A percentile compares a stretch with the other conserved stretches of the same genome.
phyloP scores from a whole-genome alignment of 2,329 filamentous ascomycete genomes.

The Fusarium buxicola region DNA sequence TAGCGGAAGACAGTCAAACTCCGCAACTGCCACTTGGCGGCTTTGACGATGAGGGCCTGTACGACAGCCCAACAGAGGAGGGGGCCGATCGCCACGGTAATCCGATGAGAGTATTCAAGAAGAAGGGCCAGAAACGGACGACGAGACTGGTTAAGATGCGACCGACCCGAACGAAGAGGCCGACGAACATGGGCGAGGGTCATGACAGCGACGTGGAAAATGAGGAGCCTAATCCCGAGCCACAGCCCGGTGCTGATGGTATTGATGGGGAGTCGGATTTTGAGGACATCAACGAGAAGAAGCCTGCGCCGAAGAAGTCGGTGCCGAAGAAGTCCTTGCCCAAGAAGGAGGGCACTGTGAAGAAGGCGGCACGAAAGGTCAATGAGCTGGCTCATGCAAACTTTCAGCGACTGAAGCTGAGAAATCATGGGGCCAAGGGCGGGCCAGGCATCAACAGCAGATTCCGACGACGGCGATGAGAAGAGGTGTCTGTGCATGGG shows the following conservation, averaged over 20 bases:
- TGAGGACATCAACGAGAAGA: constrained; percentile 27
- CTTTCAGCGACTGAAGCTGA: constrained; percentile 74
- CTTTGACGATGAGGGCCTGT: constrained; percentile 71
- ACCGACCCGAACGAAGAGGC: constrained; percentile 63
- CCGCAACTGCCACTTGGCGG: constrained; percentile 64
- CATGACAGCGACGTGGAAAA: constrained; percentile 51
- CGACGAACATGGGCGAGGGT: constrained; percentile 48
- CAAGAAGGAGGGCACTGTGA: constrained; percentile 58
- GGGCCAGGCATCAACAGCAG: constrained; percentile 67
- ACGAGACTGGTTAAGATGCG: constrained; percentile 76
- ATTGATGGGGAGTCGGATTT: constrained; percentile 36
- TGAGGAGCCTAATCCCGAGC: constrained; percentile 51
- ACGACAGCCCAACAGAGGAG: constrained; percentile 67
- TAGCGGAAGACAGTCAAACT: constrained; percentile 59
- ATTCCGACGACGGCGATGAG: constrained; percentile 63
- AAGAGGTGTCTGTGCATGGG: background rate
- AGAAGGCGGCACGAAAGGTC: constrained; percentile 68
- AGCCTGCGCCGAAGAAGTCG: constrained; percentile 47
- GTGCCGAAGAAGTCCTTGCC: constrained; percentile 38
- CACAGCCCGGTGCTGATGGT: constrained; percentile 37
- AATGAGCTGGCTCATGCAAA: constrained; percentile 74
- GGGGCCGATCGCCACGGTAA: constrained; percentile 65
- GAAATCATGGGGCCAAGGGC: constrained; percentile 71
- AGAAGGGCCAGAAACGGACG: constrained; percentile 85
- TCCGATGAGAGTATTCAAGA: constrained; percentile 77